These are phyloP conservation scores for Aphanomyces astaci DNA, from an alignment of 352 stramenopile species.

Conservation along the genomic window DNA sequence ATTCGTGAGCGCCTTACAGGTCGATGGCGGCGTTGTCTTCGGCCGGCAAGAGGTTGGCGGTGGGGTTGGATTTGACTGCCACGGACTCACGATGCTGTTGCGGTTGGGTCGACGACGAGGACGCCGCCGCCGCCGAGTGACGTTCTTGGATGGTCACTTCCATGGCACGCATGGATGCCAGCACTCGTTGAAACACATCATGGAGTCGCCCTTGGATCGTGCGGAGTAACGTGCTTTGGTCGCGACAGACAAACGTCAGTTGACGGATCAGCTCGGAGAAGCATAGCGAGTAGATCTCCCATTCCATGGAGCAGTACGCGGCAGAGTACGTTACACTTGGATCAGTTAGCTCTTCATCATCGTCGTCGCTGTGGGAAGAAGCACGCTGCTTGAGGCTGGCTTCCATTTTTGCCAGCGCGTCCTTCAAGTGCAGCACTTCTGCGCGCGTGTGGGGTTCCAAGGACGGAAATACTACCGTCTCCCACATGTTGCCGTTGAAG, in stretches of 20 bases:
- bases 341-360: background rate
- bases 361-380: background rate
- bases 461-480: slow-evolving; percentile 67
- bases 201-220: background rate
- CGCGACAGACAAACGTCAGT: slow-evolving; percentile 65
- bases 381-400: background rate
- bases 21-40: background rate
- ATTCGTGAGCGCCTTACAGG: no score
- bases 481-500: slow-evolving; percentile 41
- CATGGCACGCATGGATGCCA: background rate
- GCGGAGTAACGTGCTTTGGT: slow-evolving; percentile 38
- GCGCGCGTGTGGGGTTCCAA: slow-evolving; percentile 52
- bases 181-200: background rate
- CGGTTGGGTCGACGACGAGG: background rate
- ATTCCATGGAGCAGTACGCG: slow-evolving; percentile 49
- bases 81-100: background rate
- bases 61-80: background rate
- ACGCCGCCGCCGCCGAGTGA: background rate
- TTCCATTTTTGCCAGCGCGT: slow-evolving; percentile 55
- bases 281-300: slow-evolving; percentile 56
- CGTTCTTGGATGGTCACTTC: background rate
- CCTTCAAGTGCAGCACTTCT: slow-evolving; percentile 56
- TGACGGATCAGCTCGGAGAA: slow-evolving; percentile 70
- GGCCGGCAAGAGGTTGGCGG: background rate
- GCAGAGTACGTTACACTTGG: slow-evolving; percentile 20